Evolutionary conservation across 2,329 filamentous ascomycete species (phyloP).

Genomic region (Paracoccidioides lutzii): DNA sequence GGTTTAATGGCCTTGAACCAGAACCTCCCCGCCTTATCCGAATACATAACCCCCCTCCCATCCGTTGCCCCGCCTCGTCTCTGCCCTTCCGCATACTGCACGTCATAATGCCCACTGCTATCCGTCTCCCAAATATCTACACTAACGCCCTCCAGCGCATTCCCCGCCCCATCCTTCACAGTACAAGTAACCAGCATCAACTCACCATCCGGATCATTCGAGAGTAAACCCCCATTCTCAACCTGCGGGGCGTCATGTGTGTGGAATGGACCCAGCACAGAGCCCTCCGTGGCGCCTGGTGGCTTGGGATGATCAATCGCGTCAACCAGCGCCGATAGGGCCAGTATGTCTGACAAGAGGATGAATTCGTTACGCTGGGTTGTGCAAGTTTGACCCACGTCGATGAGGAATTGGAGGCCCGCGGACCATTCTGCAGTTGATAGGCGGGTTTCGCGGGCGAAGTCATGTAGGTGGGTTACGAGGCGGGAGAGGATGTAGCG

Average conservation of each 20-base stretch:
- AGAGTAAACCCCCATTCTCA: constrained; percentile 48
- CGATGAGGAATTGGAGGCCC: constrained; percentile 57
- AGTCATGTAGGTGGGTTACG: constrained; percentile 68
- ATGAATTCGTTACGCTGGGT: constrained; percentile 74
- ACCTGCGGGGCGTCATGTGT: constrained; percentile 56
- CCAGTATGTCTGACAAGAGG: constrained; percentile 65
- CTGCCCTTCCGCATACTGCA: constrained; percentile 54
- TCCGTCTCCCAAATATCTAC: constrained; percentile 82
- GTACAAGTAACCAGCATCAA: constrained; percentile 62
- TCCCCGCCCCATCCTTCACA: constrained; percentile 51
- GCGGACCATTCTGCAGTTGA: constrained; percentile 69
- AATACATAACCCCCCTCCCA: constrained; percentile 57
- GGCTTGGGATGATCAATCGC: constrained; percentile 75
- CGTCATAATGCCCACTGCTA: constrained; percentile 66
- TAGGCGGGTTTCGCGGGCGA: constrained; percentile 63
- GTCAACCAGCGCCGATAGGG: constrained; percentile 68
- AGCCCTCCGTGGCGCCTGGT: constrained; percentile 53
- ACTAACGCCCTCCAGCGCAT: constrained; percentile 51
- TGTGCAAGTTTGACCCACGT: constrained; percentile 58
- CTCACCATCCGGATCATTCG: constrained; percentile 55
- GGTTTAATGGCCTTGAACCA: constrained; percentile 80
- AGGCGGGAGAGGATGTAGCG: constrained; percentile 61
- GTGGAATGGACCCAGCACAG: constrained; percentile 72
- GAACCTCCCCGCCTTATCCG: constrained; percentile 59
- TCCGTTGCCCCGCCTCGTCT: constrained; percentile 42